Conservation (phyloP, 2,329 filamentous ascomycete genomes). For the Didymella sp. region DNA sequence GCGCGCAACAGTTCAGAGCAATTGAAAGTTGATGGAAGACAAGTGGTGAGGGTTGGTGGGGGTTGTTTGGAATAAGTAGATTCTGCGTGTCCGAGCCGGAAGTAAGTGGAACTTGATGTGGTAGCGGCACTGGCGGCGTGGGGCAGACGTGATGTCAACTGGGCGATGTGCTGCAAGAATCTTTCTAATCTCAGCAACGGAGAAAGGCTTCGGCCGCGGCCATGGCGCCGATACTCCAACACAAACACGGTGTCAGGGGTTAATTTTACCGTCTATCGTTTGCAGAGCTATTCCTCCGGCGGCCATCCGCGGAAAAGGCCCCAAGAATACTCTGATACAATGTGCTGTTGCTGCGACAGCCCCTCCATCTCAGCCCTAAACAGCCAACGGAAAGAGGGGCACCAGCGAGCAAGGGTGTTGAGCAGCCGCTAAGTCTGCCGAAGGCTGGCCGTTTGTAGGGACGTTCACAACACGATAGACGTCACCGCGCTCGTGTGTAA, state of each 20-base stretch:
- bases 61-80: conserved; percentile 44
- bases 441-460: conserved; percentile 23
- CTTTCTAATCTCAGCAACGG: conserved; percentile 35
- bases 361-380: conserved; percentile 23
- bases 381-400: conserved; percentile 20
- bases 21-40: conserved; percentile 36
- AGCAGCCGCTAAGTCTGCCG: conserved; percentile 22
- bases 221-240: conserved; percentile 26
- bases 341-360: conserved; percentile 16
- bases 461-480: conserved; percentile 10
- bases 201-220: conserved; percentile 43
- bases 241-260: conserved; percentile 11
- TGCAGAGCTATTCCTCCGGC: conserved; percentile 13
- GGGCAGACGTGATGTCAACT: conserved; percentile 40
- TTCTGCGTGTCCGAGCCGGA: conserved; percentile 39
- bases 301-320: conserved; percentile 20
- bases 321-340: conserved; percentile 23
- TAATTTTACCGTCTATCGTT: conserved; percentile 16
- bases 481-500: conserved; percentile 8
- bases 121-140: conserved; percentile 37
- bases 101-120: conserved; percentile 30
- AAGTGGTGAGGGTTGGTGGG: conserved; percentile 35
- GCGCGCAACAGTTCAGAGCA: conserved; percentile 38
- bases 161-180: conserved; percentile 29
- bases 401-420: conserved; percentile 19